Conservation (phyloP, 768 basidiomycete genomes). For the Tylopilus felleus region DNA sequence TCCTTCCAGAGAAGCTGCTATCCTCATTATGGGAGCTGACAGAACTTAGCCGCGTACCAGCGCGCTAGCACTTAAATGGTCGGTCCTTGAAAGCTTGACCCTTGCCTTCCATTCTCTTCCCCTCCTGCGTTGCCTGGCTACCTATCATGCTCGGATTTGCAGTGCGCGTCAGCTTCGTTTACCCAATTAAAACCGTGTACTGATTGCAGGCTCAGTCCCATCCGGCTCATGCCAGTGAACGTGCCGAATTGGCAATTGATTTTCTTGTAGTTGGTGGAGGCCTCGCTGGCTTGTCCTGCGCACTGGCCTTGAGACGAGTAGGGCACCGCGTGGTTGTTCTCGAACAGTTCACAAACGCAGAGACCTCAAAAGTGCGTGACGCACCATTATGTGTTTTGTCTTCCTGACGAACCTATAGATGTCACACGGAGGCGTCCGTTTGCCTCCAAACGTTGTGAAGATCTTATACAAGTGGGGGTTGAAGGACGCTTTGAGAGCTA, state of each 20-base stretch:
- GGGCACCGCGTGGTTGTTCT: conserved; percentile 62
- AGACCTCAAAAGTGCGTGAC: conserved; percentile 32
- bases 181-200: background rate
- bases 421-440: conserved; percentile 39
- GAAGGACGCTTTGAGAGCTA: conserved; percentile 39
- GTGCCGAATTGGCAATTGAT: conserved; percentile 27
- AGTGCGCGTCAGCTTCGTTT: conserved; percentile 4
- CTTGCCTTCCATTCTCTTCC: background rate
- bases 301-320: conserved; percentile 50
- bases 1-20: conserved; percentile 4
- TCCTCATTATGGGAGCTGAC: conserved; percentile 17
- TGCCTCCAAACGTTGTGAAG: conserved; percentile 58
- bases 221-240: conserved; percentile 8
- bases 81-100: background rate
- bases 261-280: conserved; percentile 51
- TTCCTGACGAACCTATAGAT: conserved; percentile 21
- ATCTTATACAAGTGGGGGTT: conserved; percentile 56
- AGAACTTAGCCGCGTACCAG: conserved; percentile 14
- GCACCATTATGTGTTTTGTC: background rate
- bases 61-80: conserved; percentile 19
- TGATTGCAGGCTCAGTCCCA: conserved; percentile 12
- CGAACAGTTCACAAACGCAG: conserved; percentile 45
- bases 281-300: conserved; percentile 54
- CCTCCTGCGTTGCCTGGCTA: background rate
- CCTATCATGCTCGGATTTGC: conserved; percentile 11